Percentiles rank a stretch among this genome's conserved stretches.
phyloP scores from a whole-genome alignment of 2,329 filamentous ascomycete species.

The Ophiosphaerella narmari region DNA sequence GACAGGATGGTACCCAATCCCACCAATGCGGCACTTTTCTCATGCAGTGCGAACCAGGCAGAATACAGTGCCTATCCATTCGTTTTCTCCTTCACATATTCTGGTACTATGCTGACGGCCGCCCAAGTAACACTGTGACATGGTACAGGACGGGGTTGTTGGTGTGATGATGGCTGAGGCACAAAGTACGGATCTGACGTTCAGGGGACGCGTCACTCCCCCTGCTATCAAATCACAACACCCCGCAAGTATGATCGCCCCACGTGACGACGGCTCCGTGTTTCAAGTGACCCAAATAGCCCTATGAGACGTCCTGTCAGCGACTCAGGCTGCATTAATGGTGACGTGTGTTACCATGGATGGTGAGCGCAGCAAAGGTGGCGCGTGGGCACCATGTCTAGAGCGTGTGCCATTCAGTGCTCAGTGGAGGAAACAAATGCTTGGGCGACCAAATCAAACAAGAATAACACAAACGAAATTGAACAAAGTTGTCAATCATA shows the following conservation, averaged over 20 bases:
- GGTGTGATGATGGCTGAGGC: constrained; percentile 22
- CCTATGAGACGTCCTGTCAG: constrained; percentile 9
- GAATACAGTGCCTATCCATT: not conserved
- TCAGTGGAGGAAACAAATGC: constrained; percentile 6
- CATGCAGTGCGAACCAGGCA: constrained; percentile 8
- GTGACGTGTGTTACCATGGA: constrained; percentile 19
- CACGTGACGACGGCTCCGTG: constrained; percentile 24
- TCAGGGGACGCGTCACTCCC: constrained; percentile 11
- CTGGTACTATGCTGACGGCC: not conserved
- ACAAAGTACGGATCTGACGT: constrained; percentile 15
- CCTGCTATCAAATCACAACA: constrained; percentile 18
- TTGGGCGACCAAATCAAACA: constrained; percentile 12
- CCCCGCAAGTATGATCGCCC: constrained; percentile 9
- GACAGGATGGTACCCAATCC: constrained; percentile 23
- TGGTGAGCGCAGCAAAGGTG: not conserved
- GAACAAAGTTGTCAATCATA: too few species aligned
- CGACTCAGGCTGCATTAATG: constrained; percentile 17
- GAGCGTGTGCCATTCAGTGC: constrained; percentile 6
- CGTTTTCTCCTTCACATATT: not conserved
- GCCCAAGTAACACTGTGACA: not conserved
- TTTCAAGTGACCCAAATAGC: constrained; percentile 23
- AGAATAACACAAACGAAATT: constrained; percentile 10
- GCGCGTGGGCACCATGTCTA: constrained; percentile 13
- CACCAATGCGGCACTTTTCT: constrained; percentile 15
- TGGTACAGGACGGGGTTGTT: constrained; percentile 1